Evolutionary conservation across 139 green algal genomes (phyloP).

Genomic region (Chlorella ohadii): DNA sequence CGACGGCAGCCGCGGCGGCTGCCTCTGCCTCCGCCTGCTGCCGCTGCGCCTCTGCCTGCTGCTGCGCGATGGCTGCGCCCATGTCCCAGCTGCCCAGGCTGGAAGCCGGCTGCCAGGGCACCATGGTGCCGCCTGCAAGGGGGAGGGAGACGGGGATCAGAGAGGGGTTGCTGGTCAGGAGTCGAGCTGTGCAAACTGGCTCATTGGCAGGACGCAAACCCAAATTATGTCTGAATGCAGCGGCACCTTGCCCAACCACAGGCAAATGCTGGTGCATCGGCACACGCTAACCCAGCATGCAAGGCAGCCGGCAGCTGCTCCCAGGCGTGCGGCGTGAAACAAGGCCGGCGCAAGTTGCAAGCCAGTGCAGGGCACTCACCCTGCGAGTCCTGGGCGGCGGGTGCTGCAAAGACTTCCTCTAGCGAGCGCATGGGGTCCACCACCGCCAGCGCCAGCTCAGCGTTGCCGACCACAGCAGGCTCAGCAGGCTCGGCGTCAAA

Average conservation of each 20-base stretch:
- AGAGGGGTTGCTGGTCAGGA: neutral
- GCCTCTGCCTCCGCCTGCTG: neutral
- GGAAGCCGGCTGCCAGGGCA: neutral
- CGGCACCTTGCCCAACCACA: too few relatives aligned
- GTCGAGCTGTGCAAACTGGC: neutral
- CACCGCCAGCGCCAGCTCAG: neutral
- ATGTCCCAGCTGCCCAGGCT: conserved; percentile 37
- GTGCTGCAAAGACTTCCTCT: conserved; percentile 5
- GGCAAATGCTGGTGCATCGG: too few relatives aligned
- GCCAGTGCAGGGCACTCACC: neutral
- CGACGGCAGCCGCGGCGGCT: neutral
- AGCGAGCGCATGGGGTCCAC: conserved; percentile 18
- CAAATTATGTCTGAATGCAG: too few relatives aligned
- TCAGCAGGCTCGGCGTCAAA: neutral
- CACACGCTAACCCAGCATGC: too few relatives aligned
- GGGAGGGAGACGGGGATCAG: neutral
- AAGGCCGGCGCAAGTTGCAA: neutral
- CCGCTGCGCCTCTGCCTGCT: conserved; percentile 12
- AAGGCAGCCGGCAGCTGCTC: too few relatives aligned
- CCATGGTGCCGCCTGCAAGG: neutral
- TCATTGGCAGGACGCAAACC: too few relatives aligned
- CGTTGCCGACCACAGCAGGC: neutral
- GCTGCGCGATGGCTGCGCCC: conserved; percentile 11
- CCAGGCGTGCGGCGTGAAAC: too few relatives aligned
- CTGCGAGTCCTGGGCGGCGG: too few relatives aligned